phyloP scores from a whole-genome alignment of 371 early-diverging fungal genomes.

The Entomophthora muscae region DNA sequence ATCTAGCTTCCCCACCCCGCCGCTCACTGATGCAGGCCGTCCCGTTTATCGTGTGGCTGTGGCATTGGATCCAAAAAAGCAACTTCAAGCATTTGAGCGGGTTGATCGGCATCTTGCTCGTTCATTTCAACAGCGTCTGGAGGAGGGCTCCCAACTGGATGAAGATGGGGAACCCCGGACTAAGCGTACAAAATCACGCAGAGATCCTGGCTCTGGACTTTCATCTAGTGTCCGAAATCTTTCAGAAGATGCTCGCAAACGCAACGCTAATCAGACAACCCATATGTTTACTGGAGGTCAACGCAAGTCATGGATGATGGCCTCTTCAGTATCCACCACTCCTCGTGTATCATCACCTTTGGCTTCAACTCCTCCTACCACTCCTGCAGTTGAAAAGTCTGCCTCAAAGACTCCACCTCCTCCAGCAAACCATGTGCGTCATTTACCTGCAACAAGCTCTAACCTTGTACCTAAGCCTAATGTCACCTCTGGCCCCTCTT shows the following conservation, averaged over 20 bases:
- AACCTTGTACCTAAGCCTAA: not conserved
- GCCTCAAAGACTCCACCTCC: not conserved
- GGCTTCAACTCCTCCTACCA: conserved; percentile 11
- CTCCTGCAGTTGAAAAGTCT: conserved; percentile 8
- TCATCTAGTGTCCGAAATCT: conserved; percentile 39
- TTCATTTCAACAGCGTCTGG: not conserved
- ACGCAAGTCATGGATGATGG: conserved; percentile 43
- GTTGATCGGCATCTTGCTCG: conserved; percentile 23
- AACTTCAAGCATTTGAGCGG: conserved; percentile 46
- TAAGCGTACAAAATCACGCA: conserved; percentile 25
- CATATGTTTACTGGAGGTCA: conserved; percentile 47
- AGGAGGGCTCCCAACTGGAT: not conserved
- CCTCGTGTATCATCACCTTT: conserved; percentile 16
- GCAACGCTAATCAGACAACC: conserved; percentile 50
- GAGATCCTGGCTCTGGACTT: conserved; percentile 31
- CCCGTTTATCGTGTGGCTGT: conserved; percentile 42
- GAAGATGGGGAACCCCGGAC: conserved; percentile 9
- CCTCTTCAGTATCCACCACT: conserved; percentile 8
- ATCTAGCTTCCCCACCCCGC: not conserved
- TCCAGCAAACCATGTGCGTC: not conserved
- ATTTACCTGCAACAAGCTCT: not conserved
- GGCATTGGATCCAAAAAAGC: conserved; percentile 42
- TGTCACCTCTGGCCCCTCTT: not conserved
- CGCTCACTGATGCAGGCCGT: conserved; percentile 14
- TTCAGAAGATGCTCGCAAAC: conserved; percentile 46